Evolutionary conservation across 2,329 filamentous ascomycete genomes (phyloP), one percentile per base, ranked within the genome.

Genomic region (Monosporascus sp.): DNA sequence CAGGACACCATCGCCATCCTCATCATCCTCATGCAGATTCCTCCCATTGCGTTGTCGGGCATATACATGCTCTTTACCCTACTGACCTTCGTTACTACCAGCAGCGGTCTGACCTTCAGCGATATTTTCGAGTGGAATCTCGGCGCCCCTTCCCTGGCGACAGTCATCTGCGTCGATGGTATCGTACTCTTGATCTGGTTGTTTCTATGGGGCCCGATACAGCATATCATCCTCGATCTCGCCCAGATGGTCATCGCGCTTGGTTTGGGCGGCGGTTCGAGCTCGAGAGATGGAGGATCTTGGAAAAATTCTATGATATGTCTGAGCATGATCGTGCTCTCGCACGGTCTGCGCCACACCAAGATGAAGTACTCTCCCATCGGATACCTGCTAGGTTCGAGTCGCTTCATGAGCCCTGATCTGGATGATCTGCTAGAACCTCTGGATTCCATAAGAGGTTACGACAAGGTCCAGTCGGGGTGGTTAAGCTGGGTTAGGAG

Each of bases 1-100:
- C 89, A 91, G 74, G 93, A 97, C 74, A 96, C 93, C 56, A 90
- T 97, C 73, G 91, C 93, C 68, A 96, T 97, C 66, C 85, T 97
- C 70, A 96, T 97, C 73, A 89, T 97, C 64, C 83, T 97, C 61
- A 88, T 97, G 72, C 92, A 96, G 69, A 84, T 97, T 9, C 92
- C 93, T 31, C 90, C 92, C 22, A 86, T 93, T 65, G 86, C 93
- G 54, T 81, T 97, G 65, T 93, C 91, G 59, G 79, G 91, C 70
- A 90, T 96, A 65, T 95, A 97, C 72, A 87, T 91, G 68, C 82
- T 96, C 61, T 97, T 97, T 73, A 91, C 93, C 61, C 87, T 91
- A 60, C 81, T 97, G 68, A 97, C 92, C 48, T 95, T 97, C 68
- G 91, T 96, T 59, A 89, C 86, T 55, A 87, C 86, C 50, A 88